phyloP scores from a whole-genome alignment of 1,284 basidiomycete species.

The Stygiomarasmius scandens region DNA sequence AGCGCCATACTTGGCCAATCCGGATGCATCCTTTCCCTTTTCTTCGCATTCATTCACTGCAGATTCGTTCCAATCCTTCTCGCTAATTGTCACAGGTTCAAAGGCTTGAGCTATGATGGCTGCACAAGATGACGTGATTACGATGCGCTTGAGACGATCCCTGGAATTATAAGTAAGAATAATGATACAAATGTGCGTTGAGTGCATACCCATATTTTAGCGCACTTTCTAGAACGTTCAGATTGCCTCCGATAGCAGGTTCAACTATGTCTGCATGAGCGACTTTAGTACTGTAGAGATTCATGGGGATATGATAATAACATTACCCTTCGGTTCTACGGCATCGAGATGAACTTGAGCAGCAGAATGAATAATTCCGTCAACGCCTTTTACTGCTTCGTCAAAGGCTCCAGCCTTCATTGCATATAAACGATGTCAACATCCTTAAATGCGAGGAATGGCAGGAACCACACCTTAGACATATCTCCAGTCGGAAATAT shows the following conservation, averaged over 20 bases:
- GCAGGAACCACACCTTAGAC: background rate
- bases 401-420: conserved; percentile 32
- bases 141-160: conserved; percentile 57
- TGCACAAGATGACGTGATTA: conserved; percentile 64
- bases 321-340: conserved; percentile 18
- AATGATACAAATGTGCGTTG: too few relatives aligned
- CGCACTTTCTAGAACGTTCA: conserved; percentile 54
- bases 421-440: too few relatives aligned
- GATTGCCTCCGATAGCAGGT: conserved; percentile 67
- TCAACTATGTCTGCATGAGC: conserved; percentile 46
- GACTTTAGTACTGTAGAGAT: too few relatives aligned
- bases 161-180: too few relatives aligned
- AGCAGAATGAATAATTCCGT: conserved; percentile 31
- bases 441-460: background rate
- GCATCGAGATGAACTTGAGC: conserved; percentile 24
- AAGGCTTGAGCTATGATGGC: conserved; percentile 44
- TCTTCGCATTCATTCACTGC: conserved; percentile 35
- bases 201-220: conserved; percentile 51
- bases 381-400: conserved; percentile 32
- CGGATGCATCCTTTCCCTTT: conserved; percentile 33
- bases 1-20: conserved; percentile 19
- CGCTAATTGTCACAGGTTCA: conserved; percentile 10
- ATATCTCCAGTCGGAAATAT: background rate
- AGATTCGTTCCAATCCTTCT: conserved; percentile 50
- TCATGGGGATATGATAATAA: too few relatives aligned